Evolutionary conservation across 768 basidiomycete species (phyloP).

Genomic region (Strobilomyces dryophilus): DNA sequence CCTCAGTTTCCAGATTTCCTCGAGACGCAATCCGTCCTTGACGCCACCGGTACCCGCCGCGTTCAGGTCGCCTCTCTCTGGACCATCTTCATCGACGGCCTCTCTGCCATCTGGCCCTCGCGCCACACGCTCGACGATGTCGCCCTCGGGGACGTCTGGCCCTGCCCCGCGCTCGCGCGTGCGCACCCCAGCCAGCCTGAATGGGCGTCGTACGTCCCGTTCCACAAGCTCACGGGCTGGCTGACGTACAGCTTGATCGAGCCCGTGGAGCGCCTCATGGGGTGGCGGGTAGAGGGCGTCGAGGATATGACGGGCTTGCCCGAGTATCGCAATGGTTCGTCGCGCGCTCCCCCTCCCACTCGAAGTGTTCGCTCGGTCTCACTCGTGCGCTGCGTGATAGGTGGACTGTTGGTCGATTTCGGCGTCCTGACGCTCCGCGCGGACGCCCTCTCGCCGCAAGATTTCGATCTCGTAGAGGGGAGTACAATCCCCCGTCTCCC

Average conservation of each 20-base stretch:
- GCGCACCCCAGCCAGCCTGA: constrained; percentile 30
- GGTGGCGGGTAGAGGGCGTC: constrained; percentile 78
- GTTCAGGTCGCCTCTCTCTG: constrained; percentile 79
- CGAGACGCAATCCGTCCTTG: constrained; percentile 45
- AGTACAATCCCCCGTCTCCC: constrained; percentile 52
- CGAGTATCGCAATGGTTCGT: constrained; percentile 84
- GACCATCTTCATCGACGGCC: constrained; percentile 74
- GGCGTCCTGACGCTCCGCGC: constrained; percentile 72
- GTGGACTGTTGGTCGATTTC: constrained; percentile 84
- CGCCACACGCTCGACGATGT: constrained; percentile 64
- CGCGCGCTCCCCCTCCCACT: not conserved
- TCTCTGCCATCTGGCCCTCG: constrained; percentile 86
- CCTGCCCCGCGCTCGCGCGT: constrained; percentile 56
- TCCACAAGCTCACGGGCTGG: constrained; percentile 97
- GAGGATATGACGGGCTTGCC: constrained; percentile 90
- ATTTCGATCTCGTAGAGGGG: constrained; percentile 29
- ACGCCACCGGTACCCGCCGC: constrained; percentile 34
- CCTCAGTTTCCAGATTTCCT: constrained; percentile 54
- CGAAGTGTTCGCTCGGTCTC: not conserved
- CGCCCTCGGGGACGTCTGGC: constrained; percentile 92
- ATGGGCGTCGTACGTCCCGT: constrained; percentile 78
- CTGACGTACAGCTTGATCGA: constrained; percentile 86
- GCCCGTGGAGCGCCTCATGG: constrained; percentile 69
- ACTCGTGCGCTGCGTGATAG: constrained; percentile 35
- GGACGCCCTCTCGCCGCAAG: constrained; percentile 45